phyloP scores from a whole-genome alignment of 2,329 filamentous ascomycete genomes.

The Zelopaecilomyces penicillatus region DNA sequence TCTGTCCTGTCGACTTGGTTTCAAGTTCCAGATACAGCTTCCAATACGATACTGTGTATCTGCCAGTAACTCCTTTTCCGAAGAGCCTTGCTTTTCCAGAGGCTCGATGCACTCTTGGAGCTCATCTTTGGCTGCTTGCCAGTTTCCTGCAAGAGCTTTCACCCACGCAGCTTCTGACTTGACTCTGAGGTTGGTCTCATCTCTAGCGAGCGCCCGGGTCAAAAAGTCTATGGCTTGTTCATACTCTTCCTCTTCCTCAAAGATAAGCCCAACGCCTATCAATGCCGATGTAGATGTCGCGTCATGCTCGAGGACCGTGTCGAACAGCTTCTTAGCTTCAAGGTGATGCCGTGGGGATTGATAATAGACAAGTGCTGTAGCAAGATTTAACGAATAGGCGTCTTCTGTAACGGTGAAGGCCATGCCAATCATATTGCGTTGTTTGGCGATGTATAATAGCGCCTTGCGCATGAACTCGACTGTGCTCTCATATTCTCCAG shows the following conservation, averaged over 20 bases:
- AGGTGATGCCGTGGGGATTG: slow-evolving; percentile 83
- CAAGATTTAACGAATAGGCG: slow-evolving; percentile 67
- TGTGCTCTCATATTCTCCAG: slow-evolving; percentile 78
- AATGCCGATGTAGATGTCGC: slow-evolving; percentile 70
- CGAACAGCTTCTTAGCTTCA: slow-evolving; percentile 81
- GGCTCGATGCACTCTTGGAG: slow-evolving; percentile 61
- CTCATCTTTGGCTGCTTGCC: slow-evolving; percentile 56
- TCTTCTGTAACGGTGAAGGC: slow-evolving; percentile 62
- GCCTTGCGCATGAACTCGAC: slow-evolving; percentile 75
- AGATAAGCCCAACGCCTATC: slow-evolving; percentile 83
- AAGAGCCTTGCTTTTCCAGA: slow-evolving; percentile 51
- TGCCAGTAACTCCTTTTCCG: slow-evolving; percentile 62
- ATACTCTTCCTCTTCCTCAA: slow-evolving; percentile 89
- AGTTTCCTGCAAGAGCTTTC: slow-evolving; percentile 72
- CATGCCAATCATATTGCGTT: slow-evolving; percentile 60
- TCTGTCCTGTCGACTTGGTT: slow-evolving; percentile 63
- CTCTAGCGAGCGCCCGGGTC: slow-evolving; percentile 63
- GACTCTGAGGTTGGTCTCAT: slow-evolving; percentile 67
- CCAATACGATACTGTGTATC: slow-evolving; percentile 83
- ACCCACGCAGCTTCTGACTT: slow-evolving; percentile 89
- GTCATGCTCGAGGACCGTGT: slow-evolving; percentile 69
- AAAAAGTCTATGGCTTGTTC: slow-evolving; percentile 74
- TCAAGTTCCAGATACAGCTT: slow-evolving; percentile 76
- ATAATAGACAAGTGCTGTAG: slow-evolving; percentile 81
- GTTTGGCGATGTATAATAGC: slow-evolving; percentile 48